Percentiles rank a stretch among this genome's conserved stretches.
Conservation (phyloP, 2,329 filamentous ascomycete genomes). For the Penicillium occitanis region DNA sequence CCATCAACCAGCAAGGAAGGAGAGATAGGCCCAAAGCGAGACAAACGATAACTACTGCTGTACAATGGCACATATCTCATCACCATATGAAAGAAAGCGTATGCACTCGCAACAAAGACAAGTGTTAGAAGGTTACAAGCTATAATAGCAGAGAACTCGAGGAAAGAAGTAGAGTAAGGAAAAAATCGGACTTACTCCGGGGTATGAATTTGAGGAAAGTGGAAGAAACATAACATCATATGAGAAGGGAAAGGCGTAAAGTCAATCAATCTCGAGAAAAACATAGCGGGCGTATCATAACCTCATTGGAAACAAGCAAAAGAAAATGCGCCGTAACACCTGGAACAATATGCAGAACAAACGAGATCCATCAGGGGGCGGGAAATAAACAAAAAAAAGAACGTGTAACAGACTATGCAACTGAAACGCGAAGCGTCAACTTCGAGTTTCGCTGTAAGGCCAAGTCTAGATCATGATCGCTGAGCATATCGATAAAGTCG, state of each 20-base stretch:
- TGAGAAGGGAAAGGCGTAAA: constrained; percentile 3
- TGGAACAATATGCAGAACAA: constrained; percentile 13
- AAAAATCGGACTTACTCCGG: constrained; percentile 9
- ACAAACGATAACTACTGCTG: constrained; percentile 15
- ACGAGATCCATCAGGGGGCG: constrained; percentile 1
- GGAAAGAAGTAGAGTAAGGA: neutral
- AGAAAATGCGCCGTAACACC: constrained; percentile 16
- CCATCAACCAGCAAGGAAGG: neutral
- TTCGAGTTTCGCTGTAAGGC: constrained; percentile 85
- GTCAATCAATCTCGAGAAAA: neutral
- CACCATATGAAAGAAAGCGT: constrained; percentile 12
- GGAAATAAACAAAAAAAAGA: neutral
- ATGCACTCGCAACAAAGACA: neutral
- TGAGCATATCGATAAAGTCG: constrained; percentile 54
- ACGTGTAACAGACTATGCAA: constrained; percentile 27
- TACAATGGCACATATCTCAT: constrained; percentile 10
- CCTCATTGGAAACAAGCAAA: constrained; percentile 8
- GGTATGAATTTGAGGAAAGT: constrained; percentile 13
- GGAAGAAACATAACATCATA: constrained; percentile 10
- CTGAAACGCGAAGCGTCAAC: constrained; percentile 68
- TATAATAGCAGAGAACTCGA: constrained; percentile 5
- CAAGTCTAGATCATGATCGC: constrained; percentile 75
- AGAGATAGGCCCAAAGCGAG: neutral
- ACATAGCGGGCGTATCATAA: constrained; percentile 14
- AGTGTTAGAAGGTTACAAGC: constrained; percentile 9